phyloP scores from a whole-genome alignment of 1,284 basidiomycete genomes.

The Psilocybe mexicana region DNA sequence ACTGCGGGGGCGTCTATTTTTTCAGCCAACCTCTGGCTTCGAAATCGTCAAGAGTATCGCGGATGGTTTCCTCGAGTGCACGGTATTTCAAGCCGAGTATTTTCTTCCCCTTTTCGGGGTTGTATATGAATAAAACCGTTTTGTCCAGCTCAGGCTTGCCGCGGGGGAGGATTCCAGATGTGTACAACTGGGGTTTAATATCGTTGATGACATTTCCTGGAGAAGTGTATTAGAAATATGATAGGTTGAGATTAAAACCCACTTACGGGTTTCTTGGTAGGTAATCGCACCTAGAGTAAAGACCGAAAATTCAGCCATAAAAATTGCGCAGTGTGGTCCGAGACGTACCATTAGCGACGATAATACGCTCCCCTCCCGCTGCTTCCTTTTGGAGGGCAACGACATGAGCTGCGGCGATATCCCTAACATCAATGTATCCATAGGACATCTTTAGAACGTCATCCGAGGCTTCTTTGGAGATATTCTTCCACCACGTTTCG shows the following conservation, averaged over 20 bases:
- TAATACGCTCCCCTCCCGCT: constrained; percentile 13
- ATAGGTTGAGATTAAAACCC: background rate
- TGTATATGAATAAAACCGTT: constrained; percentile 28
- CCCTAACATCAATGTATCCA: constrained; percentile 25
- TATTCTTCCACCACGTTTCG: background rate
- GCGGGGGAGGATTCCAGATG: constrained; percentile 3
- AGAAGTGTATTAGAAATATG: background rate
- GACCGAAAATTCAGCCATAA: background rate
- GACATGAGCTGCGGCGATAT: constrained; percentile 27
- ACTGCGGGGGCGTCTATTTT: background rate
- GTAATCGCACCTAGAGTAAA: constrained; percentile 3
- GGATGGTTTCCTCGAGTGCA: constrained; percentile 39
- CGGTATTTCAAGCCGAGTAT: constrained; percentile 50
- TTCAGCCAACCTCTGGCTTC: constrained; percentile 39
- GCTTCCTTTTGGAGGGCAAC: constrained; percentile 25
- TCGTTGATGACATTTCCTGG: background rate
- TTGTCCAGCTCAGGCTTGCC: constrained; percentile 31
- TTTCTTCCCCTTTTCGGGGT: constrained; percentile 37
- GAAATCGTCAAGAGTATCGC: constrained; percentile 43
- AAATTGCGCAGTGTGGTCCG: background rate
- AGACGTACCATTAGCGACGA: constrained; percentile 13
- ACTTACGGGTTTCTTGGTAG: constrained; percentile 16
- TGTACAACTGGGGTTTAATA: background rate
- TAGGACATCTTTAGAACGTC: background rate
- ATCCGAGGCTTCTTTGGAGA: background rate